These are phyloP conservation scores for Fusarium illudens DNA, from an alignment of 2,329 filamentous ascomycete genomes.

Conservation along the genomic window DNA sequence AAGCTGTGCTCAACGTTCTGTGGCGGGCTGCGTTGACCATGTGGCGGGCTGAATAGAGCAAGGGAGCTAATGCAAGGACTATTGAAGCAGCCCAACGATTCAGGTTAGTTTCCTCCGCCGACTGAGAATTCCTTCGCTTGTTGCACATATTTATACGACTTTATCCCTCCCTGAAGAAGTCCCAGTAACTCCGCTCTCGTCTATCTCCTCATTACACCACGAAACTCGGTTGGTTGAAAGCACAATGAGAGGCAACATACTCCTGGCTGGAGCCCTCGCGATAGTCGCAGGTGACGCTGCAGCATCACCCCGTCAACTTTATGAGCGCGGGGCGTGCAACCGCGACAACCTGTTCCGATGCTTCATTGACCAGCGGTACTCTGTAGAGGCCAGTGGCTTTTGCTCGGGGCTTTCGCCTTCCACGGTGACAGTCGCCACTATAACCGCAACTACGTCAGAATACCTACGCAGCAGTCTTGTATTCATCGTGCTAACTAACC, in stretches of 20 bases:
- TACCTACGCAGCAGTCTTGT: background rate
- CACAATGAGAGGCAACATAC: slow-evolving; percentile 1
- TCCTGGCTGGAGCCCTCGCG: slow-evolving; percentile 8
- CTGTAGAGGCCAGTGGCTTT: slow-evolving; percentile 28
- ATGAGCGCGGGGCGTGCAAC: slow-evolving; percentile 27
- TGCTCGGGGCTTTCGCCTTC: slow-evolving; percentile 29
- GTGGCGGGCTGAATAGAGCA: slow-evolving; percentile 8
- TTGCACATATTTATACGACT: background rate
- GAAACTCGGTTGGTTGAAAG: background rate
- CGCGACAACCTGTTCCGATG: slow-evolving; percentile 37
- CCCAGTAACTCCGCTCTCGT: no score
- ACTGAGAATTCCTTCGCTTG: no score
- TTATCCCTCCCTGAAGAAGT: background rate
- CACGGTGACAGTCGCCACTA: slow-evolving; percentile 24
- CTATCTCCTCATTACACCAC: background rate
- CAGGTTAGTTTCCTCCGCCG: background rate
- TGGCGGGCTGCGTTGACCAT: no score
- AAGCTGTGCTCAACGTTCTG: no score
- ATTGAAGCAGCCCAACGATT: slow-evolving; percentile 18
- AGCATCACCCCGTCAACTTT: slow-evolving; percentile 1
- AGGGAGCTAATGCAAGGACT: slow-evolving; percentile 9
- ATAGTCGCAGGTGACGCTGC: slow-evolving; percentile 4
- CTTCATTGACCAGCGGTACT: slow-evolving; percentile 33
- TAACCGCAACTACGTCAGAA: slow-evolving; percentile 22
- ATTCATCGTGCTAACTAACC: background rate